Conservation (phyloP, 495 filamentous ascomycete genomes). For the Aspergillus nidulans region DNA sequence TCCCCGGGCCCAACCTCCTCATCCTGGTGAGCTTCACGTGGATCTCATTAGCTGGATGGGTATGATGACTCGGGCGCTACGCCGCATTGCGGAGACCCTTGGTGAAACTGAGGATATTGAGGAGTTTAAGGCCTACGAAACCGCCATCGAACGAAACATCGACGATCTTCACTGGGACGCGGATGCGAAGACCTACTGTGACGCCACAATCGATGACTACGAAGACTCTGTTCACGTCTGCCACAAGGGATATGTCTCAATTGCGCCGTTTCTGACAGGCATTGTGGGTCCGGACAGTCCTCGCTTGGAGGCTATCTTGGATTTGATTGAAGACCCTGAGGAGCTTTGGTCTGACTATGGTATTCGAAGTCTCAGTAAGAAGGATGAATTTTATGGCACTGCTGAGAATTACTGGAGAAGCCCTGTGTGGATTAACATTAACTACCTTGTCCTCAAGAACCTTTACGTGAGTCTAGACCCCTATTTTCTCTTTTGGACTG, state of each 20-base stretch:
- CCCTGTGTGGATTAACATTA: conserved; percentile 96
- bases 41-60: conserved; percentile 97
- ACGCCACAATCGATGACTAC: conserved; percentile 92
- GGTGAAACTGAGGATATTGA: conserved; percentile 69
- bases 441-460: conserved; percentile 79
- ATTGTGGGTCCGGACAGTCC: conserved; percentile 69
- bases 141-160: conserved; percentile 79
- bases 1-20: conserved; percentile 89
- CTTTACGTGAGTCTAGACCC: conserved; percentile 64
- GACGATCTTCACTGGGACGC: conserved; percentile 92
- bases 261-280: conserved; percentile 88
- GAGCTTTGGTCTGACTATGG: conserved; percentile 86
- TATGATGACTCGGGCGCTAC: conserved; percentile 79
- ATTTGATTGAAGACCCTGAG: conserved; percentile 72
- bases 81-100: conserved; percentile 69
- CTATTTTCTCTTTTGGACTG: not conserved
- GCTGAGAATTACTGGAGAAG: conserved; percentile 97
- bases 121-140: conserved; percentile 66
- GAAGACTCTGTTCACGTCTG: conserved; percentile 88
- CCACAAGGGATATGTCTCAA: conserved; percentile 92
- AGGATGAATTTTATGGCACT: conserved; percentile 76
- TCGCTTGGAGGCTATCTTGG: conserved; percentile 66
- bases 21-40: conserved; percentile 93
- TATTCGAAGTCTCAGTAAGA: conserved; percentile 80
- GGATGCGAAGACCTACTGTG: conserved; percentile 76